A percentile compares a stretch with the other conserved stretches of the same genome.
These are phyloP conservation scores for Kernera saxatilis DNA, from an alignment of 345 rosid species.

Conservation along the genomic window DNA sequence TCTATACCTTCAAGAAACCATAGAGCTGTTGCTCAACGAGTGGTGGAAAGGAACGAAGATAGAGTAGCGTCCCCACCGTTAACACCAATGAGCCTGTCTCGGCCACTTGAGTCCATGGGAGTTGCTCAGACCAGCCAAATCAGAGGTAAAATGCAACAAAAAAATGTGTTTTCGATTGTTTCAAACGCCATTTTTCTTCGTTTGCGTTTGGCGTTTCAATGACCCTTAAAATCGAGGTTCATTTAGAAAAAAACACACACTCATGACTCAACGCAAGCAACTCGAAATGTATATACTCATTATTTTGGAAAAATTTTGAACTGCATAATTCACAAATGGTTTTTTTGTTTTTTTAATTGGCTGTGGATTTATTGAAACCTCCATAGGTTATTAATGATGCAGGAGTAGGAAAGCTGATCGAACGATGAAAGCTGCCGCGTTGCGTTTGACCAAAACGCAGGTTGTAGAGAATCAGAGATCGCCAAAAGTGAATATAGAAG, in stretches of 20 bases:
- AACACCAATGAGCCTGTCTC: constrained; percentile 59
- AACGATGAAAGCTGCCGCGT: constrained; percentile 19
- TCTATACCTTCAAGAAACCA: constrained; percentile 83
- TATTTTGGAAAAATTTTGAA: background rate
- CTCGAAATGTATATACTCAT: background rate
- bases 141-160: constrained; percentile 47
- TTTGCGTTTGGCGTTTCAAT: background rate
- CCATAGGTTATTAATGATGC: constrained; percentile 31
- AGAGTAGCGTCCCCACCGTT: constrained; percentile 63
- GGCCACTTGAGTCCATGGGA: constrained; percentile 33
- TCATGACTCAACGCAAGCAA: background rate
- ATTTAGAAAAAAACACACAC: background rate
- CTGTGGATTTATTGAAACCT: constrained; percentile 23
- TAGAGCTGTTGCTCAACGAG: constrained; percentile 51
- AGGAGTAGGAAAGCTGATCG: constrained; percentile 33
- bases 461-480: constrained; percentile 13
- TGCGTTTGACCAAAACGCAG: constrained; percentile 5
- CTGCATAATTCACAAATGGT: background rate
- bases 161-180: background rate
- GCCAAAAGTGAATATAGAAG: constrained; percentile 16
- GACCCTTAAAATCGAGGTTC: background rate
- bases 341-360: background rate
- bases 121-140: constrained; percentile 50
- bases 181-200: background rate
- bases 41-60: constrained; percentile 36